Base-by-base conservation (phyloP, 106 monocot genomes). In the Dioscorea alata region DNA sequence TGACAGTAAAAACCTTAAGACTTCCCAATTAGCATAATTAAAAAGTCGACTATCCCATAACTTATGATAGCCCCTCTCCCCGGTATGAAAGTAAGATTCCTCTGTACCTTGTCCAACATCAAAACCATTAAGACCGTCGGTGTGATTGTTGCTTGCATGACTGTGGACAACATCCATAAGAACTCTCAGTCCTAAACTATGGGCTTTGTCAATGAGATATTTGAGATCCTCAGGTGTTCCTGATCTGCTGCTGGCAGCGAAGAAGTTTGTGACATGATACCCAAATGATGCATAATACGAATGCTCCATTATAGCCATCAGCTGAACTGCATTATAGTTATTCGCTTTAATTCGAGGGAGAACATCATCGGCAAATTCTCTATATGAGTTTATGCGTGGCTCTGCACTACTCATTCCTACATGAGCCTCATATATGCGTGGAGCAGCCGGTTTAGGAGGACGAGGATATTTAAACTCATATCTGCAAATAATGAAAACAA, bases 201-300 rank as follows among this genome's bases (percentile, higher is more conserved):
- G 94, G 33, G 94, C 90, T 71, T 88, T 90, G 68, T 94, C 94
- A 35, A 94, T 86, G 35, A 94, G 79, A 78, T 94, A 94, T 72
- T 94, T 94, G 66, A 94, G 85, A 63, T 91, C 94, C 61, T 95
- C 94, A 22, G 94, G 94, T 59, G 94, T 83, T 66, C 90, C 94
- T 61, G 85, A 95, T 85, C 94, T 85, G 71, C 88, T 88, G 73
- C 88, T 91, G 51, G 84, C 81, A 61, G 90, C 94, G 75, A 95
- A 95, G 68, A 91, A 95, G 64, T 91, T 95, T 52, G 94, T 94
- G 24, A 95, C 91, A 75, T 95, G 94, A 77, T 95, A 95, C 4
- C 94, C 94, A 81, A 91, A 95, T 24, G 94, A 95, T 69, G 81
- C 94, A 85, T 95, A 95, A 74, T 95, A 95, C 28, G 94, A 95